phyloP scores from a whole-genome alignment of 805 yeast species.

The Monosporozyma aerobia region DNA sequence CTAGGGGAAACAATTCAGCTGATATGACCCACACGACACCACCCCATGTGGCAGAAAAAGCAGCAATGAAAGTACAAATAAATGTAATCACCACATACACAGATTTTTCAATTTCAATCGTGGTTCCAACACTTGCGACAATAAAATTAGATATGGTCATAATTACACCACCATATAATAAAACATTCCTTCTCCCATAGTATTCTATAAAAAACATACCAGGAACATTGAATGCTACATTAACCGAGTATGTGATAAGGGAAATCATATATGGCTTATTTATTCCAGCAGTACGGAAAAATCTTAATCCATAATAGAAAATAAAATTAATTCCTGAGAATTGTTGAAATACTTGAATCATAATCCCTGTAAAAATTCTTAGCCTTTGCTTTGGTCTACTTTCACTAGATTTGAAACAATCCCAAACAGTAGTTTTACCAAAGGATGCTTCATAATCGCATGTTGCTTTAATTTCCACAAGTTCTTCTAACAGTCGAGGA shows the following conservation, averaged over 20 bases:
- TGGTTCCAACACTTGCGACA: constrained; percentile 56
- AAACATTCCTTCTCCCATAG: constrained; percentile 66
- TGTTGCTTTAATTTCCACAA: constrained; percentile 67
- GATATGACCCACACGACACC: constrained; percentile 72
- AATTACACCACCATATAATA: constrained; percentile 65
- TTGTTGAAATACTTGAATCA: constrained; percentile 75
- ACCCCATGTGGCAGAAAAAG: constrained; percentile 79
- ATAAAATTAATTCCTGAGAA: constrained; percentile 85
- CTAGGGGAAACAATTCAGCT: constrained; percentile 58
- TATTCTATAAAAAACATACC: constrained; percentile 73
- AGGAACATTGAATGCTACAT: constrained; percentile 72
- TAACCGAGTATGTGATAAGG: constrained; percentile 70
- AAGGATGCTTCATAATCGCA: constrained; percentile 59
- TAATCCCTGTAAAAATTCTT: constrained; percentile 56
- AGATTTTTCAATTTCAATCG: constrained; percentile 36
- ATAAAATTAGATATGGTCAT: constrained; percentile 60
- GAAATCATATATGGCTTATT: constrained; percentile 61
- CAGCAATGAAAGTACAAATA: constrained; percentile 64
- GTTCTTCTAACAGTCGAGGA: constrained; percentile 57
- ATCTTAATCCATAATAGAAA: constrained; percentile 80
- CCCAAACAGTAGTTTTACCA: constrained; percentile 41
- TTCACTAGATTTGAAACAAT: constrained; percentile 49
- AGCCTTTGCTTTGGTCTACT: constrained; percentile 48
- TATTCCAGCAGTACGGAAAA: constrained; percentile 61
- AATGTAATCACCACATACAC: constrained; percentile 49